Evolutionary conservation across 345 rosid genomes (phyloP).

Genomic region (Cardamine chenopodiifolia): DNA sequence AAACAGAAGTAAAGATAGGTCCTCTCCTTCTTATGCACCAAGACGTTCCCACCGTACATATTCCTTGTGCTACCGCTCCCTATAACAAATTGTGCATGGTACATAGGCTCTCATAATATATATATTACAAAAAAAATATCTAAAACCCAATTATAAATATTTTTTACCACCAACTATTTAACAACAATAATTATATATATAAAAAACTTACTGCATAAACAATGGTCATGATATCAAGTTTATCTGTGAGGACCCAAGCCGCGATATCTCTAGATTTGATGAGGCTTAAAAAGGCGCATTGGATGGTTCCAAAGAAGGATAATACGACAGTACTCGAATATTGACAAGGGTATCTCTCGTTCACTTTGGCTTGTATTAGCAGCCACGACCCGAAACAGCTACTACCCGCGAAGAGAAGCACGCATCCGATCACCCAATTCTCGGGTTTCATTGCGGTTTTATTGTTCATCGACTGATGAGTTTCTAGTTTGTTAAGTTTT

Average conservation of each 20-base stretch:
- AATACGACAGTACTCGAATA: conserved; percentile 40
- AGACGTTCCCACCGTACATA: conserved; percentile 46
- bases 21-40: conserved; percentile 47
- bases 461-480: background rate
- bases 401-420: conserved; percentile 39
- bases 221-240: conserved; percentile 40
- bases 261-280: conserved; percentile 37
- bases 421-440: conserved; percentile 42
- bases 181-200: background rate
- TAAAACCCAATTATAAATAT: background rate
- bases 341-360: conserved; percentile 41
- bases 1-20: conserved; percentile 47
- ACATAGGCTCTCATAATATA: background rate
- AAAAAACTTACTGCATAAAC: conserved; percentile 38
- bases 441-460: conserved; percentile 22
- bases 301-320: conserved; percentile 43
- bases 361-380: conserved; percentile 44
- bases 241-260: conserved; percentile 41
- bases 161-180: too few relatives aligned
- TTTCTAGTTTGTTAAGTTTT: conserved; percentile 27
- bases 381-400: conserved; percentile 43
- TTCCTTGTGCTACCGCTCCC: conserved; percentile 49
- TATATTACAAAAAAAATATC: background rate
- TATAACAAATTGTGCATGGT: background rate
- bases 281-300: conserved; percentile 44